Evolutionary conservation across 2,329 filamentous ascomycete species (phyloP).

Genomic region (Exophiala dermatitidis): DNA sequence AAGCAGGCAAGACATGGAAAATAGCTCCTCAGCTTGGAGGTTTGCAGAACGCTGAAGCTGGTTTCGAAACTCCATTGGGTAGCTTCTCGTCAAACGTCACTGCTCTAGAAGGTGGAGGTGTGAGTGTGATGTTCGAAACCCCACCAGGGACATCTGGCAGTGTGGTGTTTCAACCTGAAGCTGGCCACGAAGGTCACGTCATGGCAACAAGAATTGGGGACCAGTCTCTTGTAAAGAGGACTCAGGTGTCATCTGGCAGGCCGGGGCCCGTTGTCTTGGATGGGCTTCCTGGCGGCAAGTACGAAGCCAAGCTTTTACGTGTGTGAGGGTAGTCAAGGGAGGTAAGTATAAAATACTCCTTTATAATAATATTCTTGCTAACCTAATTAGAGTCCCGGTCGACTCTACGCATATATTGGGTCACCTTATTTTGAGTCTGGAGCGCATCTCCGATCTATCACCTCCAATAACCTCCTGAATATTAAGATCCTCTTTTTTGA

Average conservation of each 20-base stretch:
- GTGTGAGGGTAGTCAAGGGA: neutral
- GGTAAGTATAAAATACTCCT: no score
- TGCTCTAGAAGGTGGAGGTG: constrained; percentile 3
- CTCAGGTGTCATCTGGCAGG: neutral
- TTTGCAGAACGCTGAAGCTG: constrained; percentile 33
- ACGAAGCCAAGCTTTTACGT: neutral
- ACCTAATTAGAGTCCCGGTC: no score
- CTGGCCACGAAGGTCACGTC: neutral
- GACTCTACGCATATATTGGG: no score
- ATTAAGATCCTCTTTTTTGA: no score
- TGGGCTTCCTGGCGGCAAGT: neutral
- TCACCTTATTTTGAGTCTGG: no score
- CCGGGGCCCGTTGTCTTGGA: neutral
- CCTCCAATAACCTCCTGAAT: no score
- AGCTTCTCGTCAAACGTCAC: constrained; percentile 29
- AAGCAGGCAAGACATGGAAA: constrained; percentile 34
- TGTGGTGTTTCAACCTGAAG: neutral
- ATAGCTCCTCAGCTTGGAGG: constrained; percentile 35
- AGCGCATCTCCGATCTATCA: no score
- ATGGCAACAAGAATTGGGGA: neutral
- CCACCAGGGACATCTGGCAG: constrained; percentile 7
- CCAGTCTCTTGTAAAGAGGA: neutral
- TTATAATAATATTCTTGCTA: no score
- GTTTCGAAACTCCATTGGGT: constrained; percentile 35
- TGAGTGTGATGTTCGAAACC: constrained; percentile 11